These are phyloP conservation scores for Colletotrichum cuscutae DNA, from an alignment of 2,329 filamentous ascomycete genomes.

Conservation along the genomic window DNA sequence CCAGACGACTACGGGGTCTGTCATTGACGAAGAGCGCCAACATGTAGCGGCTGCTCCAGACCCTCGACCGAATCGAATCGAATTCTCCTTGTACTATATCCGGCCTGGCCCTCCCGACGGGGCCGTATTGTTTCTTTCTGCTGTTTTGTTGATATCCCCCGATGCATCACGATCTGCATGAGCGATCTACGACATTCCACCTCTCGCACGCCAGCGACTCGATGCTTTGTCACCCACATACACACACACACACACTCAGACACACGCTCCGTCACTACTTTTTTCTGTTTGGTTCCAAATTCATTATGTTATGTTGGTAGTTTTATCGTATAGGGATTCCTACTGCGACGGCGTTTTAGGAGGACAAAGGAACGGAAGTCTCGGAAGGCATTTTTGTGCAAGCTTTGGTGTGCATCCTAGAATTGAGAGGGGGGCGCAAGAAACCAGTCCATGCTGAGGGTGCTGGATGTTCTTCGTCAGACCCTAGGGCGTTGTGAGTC, in stretches of 20 bases:
- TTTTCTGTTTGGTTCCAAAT: conserved; percentile 37
- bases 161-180: conserved; percentile 60
- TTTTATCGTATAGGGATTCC: conserved; percentile 28
- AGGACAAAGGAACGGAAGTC: conserved; percentile 25
- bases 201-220: conserved; percentile 34
- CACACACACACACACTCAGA: background rate
- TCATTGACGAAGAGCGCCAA: conserved; percentile 55
- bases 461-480: conserved; percentile 21
- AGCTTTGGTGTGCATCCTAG: conserved; percentile 41
- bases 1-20: conserved; percentile 53
- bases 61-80: background rate
- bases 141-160: conserved; percentile 47
- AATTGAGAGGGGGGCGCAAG: conserved; percentile 42
- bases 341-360: conserved; percentile 34
- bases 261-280: conserved; percentile 29
- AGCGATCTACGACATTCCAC: conserved; percentile 55
- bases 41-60: conserved; percentile 40
- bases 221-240: conserved; percentile 29
- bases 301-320: conserved; percentile 34
- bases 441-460: conserved; percentile 38
- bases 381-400: conserved; percentile 37
- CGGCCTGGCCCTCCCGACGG: conserved; percentile 9
- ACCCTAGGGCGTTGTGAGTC: conserved; percentile 22
- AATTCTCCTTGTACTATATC: conserved; percentile 42
- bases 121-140: conserved; percentile 41